These are phyloP conservation scores for Phaeomoniella chlamydospora DNA, from an alignment of 2,329 filamentous ascomycete genomes.

Conservation along the genomic window DNA sequence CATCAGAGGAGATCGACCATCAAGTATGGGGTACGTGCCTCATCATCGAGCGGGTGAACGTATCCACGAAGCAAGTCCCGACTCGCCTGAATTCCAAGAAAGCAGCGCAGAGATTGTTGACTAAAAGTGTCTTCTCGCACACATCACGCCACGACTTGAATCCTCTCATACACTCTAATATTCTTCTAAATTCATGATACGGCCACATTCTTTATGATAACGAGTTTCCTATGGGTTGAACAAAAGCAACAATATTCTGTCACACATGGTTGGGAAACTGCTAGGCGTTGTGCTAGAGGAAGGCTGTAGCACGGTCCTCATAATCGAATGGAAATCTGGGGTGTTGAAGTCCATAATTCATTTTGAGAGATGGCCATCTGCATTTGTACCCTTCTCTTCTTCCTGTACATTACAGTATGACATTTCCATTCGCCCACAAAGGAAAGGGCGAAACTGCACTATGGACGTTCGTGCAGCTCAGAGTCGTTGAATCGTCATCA, in stretches of 20 bases:
- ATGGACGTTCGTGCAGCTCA: no score
- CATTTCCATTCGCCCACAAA: no score
- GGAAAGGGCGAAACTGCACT: no score
- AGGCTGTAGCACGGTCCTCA: no score
- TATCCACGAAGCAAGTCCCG: conserved; percentile 20
- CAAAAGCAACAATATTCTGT: neutral
- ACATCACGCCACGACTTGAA: no score
- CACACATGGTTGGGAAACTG: neutral
- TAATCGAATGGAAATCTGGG: no score
- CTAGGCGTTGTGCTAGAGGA: neutral
- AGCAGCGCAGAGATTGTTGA: conserved; percentile 1
- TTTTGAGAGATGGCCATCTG: no score
- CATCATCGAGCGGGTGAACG: conserved; percentile 33
- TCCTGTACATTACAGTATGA: neutral
- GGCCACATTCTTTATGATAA: neutral
- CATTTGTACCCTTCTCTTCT: no score
- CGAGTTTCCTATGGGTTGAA: neutral
- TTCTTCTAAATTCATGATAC: no score
- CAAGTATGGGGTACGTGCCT: conserved; percentile 34
- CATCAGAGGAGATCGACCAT: conserved; percentile 21
- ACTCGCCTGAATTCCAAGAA: conserved; percentile 1
- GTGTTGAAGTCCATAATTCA: no score
- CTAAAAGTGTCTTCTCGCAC: neutral
- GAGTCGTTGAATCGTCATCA: no score
- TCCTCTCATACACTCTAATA: neutral